Base-by-base conservation (phyloP, 805 yeast genomes). In the Ogataea haglerorum region DNA sequence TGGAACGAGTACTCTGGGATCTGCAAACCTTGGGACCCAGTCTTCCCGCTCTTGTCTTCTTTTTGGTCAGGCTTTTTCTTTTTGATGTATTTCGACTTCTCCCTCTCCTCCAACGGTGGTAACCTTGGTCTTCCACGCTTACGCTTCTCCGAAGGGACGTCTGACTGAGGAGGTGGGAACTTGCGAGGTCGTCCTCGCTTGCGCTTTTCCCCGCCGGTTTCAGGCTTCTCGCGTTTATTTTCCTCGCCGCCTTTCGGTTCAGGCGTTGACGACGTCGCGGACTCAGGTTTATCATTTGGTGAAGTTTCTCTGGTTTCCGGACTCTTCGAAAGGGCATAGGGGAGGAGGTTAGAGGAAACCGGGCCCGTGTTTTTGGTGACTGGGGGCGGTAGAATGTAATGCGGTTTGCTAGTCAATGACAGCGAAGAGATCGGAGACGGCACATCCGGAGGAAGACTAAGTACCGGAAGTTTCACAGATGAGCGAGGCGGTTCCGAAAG, bases 121-220 rank as follows among this genome's bases (percentile, higher is more conserved):
- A 58, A 36, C 40, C 49, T 51, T 10, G 62, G 64, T 43, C 63
- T 48, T 23, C 62, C 63, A 32, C 63, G 46, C 23, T 51, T 54
- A 31, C 56, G 45, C 38, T 58, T 57, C 10, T 38, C 49, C 6
- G 30, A 26, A 12, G 31, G 33, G 12, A 18, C 24, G 6, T 36
- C 38, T 3, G 48, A 5, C 13, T 16, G 30, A 13, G 43, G 15
- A 6, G 29, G 51, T 5, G 46, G 45, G 26, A 38, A 36, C 36
- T 53, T 53, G 41, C 58, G 53, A 9, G 58, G 60, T 35, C 58
- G 47, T 14, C 58, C 58, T 43, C 58, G 46, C 30, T 46, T 52
- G 34, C 51, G 47, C 38, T 54, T 53, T 24, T 34, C 40, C 23
- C 38, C 38, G 35, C 28, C 27, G 16, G 34, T 16, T 16, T 32